Base-by-base conservation (phyloP, 257 asterid species). In the Euphrasia confusa region DNA sequence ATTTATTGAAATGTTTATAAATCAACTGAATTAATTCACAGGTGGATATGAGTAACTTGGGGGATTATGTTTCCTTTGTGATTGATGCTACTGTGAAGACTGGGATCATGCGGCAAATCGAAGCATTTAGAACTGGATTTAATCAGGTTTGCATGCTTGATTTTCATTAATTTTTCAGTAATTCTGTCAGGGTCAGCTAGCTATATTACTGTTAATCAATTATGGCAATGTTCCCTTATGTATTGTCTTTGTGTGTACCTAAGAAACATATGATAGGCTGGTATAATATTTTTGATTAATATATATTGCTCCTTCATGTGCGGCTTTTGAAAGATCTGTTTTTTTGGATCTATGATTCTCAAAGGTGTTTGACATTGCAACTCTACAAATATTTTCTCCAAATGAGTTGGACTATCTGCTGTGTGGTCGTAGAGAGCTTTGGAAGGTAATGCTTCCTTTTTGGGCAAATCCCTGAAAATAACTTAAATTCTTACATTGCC, bases 121-220 rank as follows among this genome's bases (percentile, higher is more conserved):
- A 94, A 68, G 96, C 99, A 35, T 94, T 89, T 78, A 83, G 92
- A 94, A 79, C 93, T 64, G 99, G 99, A 59, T 94, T 90, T 77
- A 90, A 82, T 80, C 97, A 94, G 97, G 99, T 82, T 57, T 65
- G 71, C 9, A 47, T 63, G 12, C 53, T 26, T 57, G 28, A 4
- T 65, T 48, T 50, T 63, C 26, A 35, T 40, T 13, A 7, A 60
- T 45, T 45, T 14, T 18, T 45, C 18, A 3, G 52, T 4, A 12
- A 18, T 4, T n/a, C 18, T 45, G 8, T 44, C 8, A n/a, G 13
- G 9, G 52, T 45, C 52, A 45, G 14, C 21, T 45, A 45, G 17
- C 42, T 7, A 37, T 37, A 13, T 13, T 21, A 45, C 15, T 13
- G 52, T 45, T n/a, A 1, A 37, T 9, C 11, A 37, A 2, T 44